A percentile compares a stretch with the other conserved stretches of the same genome.
phyloP scores from a whole-genome alignment of 169 alveolate genomes.

The Theileria sp. region DNA sequence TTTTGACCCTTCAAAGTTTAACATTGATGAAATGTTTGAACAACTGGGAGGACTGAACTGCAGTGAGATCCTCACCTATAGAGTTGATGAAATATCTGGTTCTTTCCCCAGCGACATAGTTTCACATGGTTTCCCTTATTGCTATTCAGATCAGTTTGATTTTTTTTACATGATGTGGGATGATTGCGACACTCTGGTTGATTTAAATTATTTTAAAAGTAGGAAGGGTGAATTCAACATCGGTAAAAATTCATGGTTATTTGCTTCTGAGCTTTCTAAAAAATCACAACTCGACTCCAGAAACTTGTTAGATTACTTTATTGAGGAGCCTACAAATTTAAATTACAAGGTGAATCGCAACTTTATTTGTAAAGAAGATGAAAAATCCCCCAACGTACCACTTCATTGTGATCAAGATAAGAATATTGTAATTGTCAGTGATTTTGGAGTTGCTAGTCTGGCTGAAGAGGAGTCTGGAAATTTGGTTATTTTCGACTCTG shows the following conservation, averaged over 20 bases:
- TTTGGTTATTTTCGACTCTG: conserved; percentile 48
- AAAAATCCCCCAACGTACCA: neutral
- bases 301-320: conserved; percentile 3
- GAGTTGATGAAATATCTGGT: neutral
- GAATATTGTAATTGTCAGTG: conserved; percentile 29
- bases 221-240: neutral
- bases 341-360: conserved; percentile 11
- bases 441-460: conserved; percentile 54
- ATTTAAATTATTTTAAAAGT: neutral
- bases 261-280: neutral
- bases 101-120: neutral
- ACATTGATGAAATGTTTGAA: neutral
- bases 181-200: neutral
- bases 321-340: neutral
- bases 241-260: neutral
- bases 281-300: neutral
- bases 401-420: neutral
- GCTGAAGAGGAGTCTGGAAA: conserved; percentile 20
- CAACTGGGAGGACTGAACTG: neutral
- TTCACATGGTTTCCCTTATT: conserved; percentile 8
- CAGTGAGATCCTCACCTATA: neutral
- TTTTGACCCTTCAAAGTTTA: neutral
- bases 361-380: neutral
- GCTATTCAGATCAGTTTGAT: neutral
- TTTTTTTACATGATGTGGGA: conserved; percentile 17